A percentile compares a stretch with the other conserved stretches of the same genome.
These are phyloP conservation scores for Daldinia grandis DNA, from an alignment of 495 filamentous ascomycete species.

Conservation along the genomic window DNA sequence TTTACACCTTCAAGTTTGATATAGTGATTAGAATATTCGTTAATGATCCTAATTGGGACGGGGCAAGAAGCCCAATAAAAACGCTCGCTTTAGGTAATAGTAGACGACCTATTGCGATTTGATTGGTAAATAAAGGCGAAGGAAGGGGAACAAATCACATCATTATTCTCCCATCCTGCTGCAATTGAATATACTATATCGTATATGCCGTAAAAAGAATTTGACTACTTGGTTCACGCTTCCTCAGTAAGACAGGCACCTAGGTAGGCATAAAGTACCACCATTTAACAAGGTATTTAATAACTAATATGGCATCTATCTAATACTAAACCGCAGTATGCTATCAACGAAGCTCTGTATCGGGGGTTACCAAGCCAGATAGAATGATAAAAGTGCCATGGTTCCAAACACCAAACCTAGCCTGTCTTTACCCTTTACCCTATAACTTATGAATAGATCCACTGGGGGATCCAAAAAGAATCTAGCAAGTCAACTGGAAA, in stretches of 20 bases:
- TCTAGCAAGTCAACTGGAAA: slow-evolving; percentile 33
- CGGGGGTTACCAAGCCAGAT: neutral
- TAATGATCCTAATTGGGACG: too few relatives aligned
- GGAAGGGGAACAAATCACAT: too few relatives aligned
- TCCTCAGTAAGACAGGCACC: neutral
- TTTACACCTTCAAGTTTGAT: too few relatives aligned
- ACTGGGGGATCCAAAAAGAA: neutral
- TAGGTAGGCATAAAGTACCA: too few relatives aligned
- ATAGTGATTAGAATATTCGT: too few relatives aligned
- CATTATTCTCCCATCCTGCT: too few relatives aligned
- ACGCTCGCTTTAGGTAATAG: too few relatives aligned
- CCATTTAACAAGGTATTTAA: neutral
- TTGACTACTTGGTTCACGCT: neutral
- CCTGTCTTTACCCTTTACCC: neutral
- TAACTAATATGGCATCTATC: neutral
- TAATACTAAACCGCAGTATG: neutral
- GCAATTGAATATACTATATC: neutral
- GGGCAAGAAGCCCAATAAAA: too few relatives aligned
- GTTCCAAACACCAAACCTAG: neutral
- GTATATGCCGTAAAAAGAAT: neutral
- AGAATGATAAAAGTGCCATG: neutral
- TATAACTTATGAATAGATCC: neutral
- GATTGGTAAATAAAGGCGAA: too few relatives aligned
- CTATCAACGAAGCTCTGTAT: neutral
- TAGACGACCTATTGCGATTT: too few relatives aligned